phyloP scores from a whole-genome alignment of 2,329 filamentous ascomycete genomes.

The Atkinsonella hypoxylon region DNA sequence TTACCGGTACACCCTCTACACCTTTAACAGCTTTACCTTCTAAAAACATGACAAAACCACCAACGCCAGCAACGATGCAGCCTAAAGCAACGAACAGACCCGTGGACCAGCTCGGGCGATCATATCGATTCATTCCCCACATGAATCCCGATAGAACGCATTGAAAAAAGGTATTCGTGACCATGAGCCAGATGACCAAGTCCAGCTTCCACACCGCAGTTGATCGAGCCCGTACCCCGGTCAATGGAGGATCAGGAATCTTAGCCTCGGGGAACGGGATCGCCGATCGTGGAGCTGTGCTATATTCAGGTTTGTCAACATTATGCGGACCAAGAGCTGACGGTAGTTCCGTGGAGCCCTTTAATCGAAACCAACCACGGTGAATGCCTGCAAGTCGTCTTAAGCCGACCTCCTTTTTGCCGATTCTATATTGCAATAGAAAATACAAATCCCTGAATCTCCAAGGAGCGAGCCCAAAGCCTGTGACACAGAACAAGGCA shows the following conservation, averaged over 20 bases:
- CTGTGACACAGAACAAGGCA: conserved; percentile 75
- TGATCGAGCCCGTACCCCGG: conserved; percentile 54
- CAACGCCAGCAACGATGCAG: conserved; percentile 55
- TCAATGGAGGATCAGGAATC: conserved; percentile 56
- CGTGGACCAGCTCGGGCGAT: conserved; percentile 68
- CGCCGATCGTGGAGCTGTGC: conserved; percentile 21
- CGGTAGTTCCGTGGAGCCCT: conserved; percentile 49
- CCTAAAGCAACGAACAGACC: conserved; percentile 68
- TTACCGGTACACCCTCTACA: conserved; percentile 58
- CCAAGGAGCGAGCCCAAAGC: conserved; percentile 77
- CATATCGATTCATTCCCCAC: conserved; percentile 65
- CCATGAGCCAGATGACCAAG: conserved; percentile 66
- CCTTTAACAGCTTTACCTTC: conserved; percentile 63
- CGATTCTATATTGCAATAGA: conserved; percentile 51
- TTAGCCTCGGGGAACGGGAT: conserved; percentile 54
- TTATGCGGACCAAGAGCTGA: conserved; percentile 39
- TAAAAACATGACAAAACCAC: conserved; percentile 56
- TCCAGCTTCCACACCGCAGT: conserved; percentile 67
- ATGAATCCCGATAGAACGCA: conserved; percentile 63
- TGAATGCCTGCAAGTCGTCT: conserved; percentile 64
- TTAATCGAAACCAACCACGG: conserved; percentile 61
- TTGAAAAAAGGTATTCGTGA: conserved; percentile 71
- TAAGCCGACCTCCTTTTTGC: conserved; percentile 41
- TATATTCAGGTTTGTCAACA: conserved; percentile 28
- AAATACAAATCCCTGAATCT: conserved; percentile 70